Evolutionary conservation across 202 grass and related monocot genomes (phyloP).

Genomic region (Setaria italica): DNA sequence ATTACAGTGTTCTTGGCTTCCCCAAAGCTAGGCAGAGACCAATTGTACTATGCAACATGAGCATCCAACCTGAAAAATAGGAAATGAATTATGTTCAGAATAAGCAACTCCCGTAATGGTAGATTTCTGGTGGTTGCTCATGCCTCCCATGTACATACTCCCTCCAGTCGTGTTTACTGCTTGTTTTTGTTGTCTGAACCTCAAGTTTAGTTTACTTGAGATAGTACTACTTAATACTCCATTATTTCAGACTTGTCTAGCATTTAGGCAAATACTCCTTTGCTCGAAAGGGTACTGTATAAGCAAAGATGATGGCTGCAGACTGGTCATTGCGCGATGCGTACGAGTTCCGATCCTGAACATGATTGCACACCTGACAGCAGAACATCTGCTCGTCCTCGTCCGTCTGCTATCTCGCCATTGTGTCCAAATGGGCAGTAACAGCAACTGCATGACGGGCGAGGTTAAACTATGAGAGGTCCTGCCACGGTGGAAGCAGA

Average conservation of each 20-base stretch:
- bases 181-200: too few species aligned
- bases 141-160: not conserved
- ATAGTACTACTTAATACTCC: too few species aligned
- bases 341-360: not conserved
- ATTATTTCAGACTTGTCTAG: too few species aligned
- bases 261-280: too few species aligned
- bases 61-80: not conserved
- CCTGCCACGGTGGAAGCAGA: not conserved
- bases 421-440: too few species aligned
- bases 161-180: too few species aligned
- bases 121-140: not conserved
- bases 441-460: too few species aligned
- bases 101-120: not conserved
- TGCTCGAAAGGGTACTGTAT: too few species aligned
- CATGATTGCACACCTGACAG: not conserved
- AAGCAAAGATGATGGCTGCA: not conserved
- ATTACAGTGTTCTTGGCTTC: conserved; percentile 13
- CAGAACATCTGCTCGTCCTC: too few species aligned
- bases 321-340: not conserved
- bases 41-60: not conserved
- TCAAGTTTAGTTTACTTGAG: too few species aligned
- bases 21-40: not conserved
- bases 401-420: not conserved
- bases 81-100: not conserved
- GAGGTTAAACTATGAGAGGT: too few species aligned